Base-by-base conservation (phyloP, 129 eudicot species). In the Flaveria linearis region DNA sequence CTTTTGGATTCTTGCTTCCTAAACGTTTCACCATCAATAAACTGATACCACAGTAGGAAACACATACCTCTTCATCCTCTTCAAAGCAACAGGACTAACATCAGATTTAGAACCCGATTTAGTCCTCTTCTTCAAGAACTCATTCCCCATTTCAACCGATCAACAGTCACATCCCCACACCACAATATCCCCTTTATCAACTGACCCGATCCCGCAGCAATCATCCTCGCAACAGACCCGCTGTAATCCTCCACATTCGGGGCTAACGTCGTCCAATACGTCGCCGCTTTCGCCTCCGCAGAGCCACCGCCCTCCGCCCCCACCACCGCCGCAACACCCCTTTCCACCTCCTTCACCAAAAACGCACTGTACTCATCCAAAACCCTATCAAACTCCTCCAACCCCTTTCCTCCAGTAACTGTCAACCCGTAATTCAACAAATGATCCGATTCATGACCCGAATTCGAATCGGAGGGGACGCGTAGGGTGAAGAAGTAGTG, bases 111-210 rank as follows among this genome's bases (percentile, higher is more conserved):
- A n/a, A n/a, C n/a, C n/a, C n/a, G n/a, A n/a, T n/a, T n/a, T n/a
- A n/a, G n/a, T 73, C 74, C 92, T 83, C 55, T 43, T 75, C 84
- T 75, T 89, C 82, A 91, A 66, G 17, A 86, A 80, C 71, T 91
- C 90, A 51, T 95, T 82, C 20, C 99, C 96, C 97, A 91, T 52
- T 78, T 91, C 78, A 95, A 80, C 74, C 97, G 87, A 64, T 90
- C 99, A 61, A 85, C 92, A 3, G 97, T 91, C 65, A 91, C 85
- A 83, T 95, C 99, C 55, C 99, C 97, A 80, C 97, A 95, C 99
- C 99, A 95, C 86, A 95, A 81, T n/a, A 95, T 91, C 94, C 99
- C 97, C 82, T 77, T 87, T 2, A 91, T 81, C 65, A 95, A 68
- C 68, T 84, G 90, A 36, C 92, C 97, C 64, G 99, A 91, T 39